phyloP scores from a whole-genome alignment of 202 grass and related monocot species.

The Digitaria exilis region DNA sequence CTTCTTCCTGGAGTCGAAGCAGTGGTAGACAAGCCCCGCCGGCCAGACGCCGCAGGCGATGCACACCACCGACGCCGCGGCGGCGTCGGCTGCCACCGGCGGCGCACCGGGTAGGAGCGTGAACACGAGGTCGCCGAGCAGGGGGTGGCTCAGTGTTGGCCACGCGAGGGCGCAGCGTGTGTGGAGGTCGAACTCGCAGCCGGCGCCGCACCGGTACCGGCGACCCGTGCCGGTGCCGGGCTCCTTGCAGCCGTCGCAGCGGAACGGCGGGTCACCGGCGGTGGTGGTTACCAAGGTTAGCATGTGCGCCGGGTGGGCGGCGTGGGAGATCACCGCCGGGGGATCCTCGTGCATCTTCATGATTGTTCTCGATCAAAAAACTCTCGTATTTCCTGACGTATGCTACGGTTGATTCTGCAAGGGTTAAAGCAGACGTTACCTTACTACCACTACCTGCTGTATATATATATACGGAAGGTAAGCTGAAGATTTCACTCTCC shows the following conservation, averaged over 20 bases:
- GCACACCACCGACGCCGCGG: background rate
- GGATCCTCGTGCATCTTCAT: constrained; percentile 10
- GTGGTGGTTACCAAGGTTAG: background rate
- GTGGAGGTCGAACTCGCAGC: constrained; percentile 37
- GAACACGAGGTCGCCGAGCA: background rate
- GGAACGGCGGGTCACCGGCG: background rate
- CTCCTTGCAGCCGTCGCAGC: constrained; percentile 45
- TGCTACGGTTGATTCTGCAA: no score
- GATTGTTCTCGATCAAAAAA: background rate
- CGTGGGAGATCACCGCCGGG: background rate
- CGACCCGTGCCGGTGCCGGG: background rate
- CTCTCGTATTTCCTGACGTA: no score
- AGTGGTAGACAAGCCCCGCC: constrained; percentile 28
- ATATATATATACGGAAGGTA: no score
- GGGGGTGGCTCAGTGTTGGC: no score
- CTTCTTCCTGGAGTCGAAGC: background rate
- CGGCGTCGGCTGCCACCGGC: no score
- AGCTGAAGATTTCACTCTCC: no score
- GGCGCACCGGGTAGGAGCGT: background rate
- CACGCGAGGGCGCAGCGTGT: background rate
- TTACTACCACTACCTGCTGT: no score
- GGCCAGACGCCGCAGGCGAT: constrained; percentile 12
- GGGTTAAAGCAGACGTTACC: no score
- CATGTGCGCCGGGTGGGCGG: background rate
- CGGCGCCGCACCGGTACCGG: background rate